Conservation (phyloP, 805 yeast species). For the Sugiyamaella lignohabitans region DNA sequence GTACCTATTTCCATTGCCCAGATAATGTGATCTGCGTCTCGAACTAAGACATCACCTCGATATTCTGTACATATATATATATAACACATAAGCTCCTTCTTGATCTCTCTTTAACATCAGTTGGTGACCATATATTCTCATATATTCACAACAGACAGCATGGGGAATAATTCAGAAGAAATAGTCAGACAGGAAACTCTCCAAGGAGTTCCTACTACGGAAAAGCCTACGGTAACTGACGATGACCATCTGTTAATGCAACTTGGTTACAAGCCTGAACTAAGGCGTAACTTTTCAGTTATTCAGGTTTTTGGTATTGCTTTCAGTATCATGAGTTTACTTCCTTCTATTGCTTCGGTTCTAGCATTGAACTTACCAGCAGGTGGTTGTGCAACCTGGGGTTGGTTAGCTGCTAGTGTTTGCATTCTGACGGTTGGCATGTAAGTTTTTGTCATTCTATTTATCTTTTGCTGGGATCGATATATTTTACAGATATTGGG, state of each 20-base stretch:
- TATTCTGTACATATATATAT: too few species aligned
- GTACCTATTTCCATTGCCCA: too few species aligned
- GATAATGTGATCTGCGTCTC: too few species aligned
- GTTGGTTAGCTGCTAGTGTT: constrained; percentile 56
- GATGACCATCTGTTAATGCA: constrained; percentile 35
- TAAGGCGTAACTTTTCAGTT: constrained; percentile 53
- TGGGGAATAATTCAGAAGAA: not conserved
- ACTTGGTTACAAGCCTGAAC: constrained; percentile 66
- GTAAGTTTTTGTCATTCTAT: too few species aligned
- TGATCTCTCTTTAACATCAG: too few species aligned
- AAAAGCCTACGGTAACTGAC: not conserved
- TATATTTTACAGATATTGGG: too few species aligned
- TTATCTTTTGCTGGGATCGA: too few species aligned
- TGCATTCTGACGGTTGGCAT: constrained; percentile 55
- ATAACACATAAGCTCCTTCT: too few species aligned
- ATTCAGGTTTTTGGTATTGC: constrained; percentile 66
- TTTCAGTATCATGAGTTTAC: constrained; percentile 63
- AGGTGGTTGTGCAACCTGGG: constrained; percentile 71
- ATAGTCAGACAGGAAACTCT: not conserved
- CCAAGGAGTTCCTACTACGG: not conserved
- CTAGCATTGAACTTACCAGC: constrained; percentile 49
- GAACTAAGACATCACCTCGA: too few species aligned
- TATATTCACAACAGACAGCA: too few species aligned
- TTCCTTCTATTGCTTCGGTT: constrained; percentile 52
- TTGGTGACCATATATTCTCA: too few species aligned